Evolutionary conservation across 148 eudicot species (phyloP).

Genomic region (Rhododendron molle): DNA sequence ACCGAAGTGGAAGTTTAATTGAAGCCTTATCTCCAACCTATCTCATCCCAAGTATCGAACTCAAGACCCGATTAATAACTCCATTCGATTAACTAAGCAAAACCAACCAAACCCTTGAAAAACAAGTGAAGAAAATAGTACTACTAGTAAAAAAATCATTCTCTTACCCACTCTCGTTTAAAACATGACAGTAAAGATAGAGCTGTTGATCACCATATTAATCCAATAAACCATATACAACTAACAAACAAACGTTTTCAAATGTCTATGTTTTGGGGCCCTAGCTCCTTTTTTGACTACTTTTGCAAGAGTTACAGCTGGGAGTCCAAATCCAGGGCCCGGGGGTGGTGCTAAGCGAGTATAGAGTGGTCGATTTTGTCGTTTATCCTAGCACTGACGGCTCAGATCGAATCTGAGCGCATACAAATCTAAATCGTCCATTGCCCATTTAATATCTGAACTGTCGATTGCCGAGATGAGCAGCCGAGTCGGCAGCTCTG

Average conservation of each 20-base stretch:
- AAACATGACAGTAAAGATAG: constrained; percentile 8
- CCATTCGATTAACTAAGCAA: background rate
- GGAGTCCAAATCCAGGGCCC: background rate
- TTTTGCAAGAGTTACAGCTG: constrained; percentile 20
- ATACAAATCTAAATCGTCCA: too few species aligned
- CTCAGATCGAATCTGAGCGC: fast-evolving
- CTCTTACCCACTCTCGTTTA: constrained; percentile 5
- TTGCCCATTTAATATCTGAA: fast-evolving
- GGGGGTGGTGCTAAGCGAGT: too few species aligned
- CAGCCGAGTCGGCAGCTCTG: too few species aligned
- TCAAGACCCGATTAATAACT: too few species aligned
- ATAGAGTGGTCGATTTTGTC: fast-evolving
- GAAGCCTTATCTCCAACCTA: too few species aligned
- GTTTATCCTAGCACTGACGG: fast-evolving
- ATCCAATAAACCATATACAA: too few species aligned
- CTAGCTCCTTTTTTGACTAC: constrained; percentile 22
- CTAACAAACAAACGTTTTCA: background rate
- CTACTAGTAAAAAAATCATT: background rate
- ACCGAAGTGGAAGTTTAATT: too few species aligned
- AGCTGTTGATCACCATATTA: constrained; percentile 5
- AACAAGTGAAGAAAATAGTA: background rate
- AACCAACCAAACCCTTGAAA: background rate
- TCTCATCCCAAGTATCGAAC: too few species aligned
- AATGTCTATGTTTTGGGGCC: constrained; percentile 7
- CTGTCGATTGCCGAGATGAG: too few species aligned